Evolutionary conservation across 345 rosid species (phyloP).

Genomic region (Conringia planisiliqua): DNA sequence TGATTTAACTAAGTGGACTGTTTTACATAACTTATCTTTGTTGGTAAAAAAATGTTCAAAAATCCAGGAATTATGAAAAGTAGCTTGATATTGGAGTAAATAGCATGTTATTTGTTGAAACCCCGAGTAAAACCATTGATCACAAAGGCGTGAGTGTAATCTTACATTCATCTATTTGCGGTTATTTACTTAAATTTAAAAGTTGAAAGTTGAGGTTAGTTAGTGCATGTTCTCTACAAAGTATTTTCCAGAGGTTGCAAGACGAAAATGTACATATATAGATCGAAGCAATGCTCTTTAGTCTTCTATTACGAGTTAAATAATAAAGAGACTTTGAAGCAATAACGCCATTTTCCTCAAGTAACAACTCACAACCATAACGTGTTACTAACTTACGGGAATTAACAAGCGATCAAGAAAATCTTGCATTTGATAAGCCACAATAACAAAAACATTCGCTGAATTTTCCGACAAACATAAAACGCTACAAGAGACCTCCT

Average conservation of each 20-base stretch:
- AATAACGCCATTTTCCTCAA: not conserved
- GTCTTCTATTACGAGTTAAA: not conserved
- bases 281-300: not conserved
- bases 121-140: not conserved
- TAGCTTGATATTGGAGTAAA: not conserved
- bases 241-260: not conserved
- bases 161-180: not conserved
- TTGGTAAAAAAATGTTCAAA: too few relatives aligned
- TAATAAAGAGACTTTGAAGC: not conserved
- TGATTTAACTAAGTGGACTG: too few relatives aligned
- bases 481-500: not conserved
- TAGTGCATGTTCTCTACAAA: not conserved
- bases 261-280: not conserved
- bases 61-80: too few relatives aligned
- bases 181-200: not conserved
- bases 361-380: not conserved
- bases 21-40: too few relatives aligned
- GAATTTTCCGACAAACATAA: constrained; percentile 13
- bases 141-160: not conserved
- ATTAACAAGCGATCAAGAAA: not conserved
- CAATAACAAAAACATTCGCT: constrained; percentile 1
- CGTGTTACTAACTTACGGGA: not conserved
- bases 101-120: too few relatives aligned
- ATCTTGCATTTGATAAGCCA: constrained; percentile 12
- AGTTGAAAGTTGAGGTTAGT: not conserved